A percentile compares a stretch with the other conserved stretches of the same genome.
These are phyloP conservation scores for Debaryomyces prosopidis DNA, from an alignment of 805 yeast genomes.

Conservation along the genomic window DNA sequence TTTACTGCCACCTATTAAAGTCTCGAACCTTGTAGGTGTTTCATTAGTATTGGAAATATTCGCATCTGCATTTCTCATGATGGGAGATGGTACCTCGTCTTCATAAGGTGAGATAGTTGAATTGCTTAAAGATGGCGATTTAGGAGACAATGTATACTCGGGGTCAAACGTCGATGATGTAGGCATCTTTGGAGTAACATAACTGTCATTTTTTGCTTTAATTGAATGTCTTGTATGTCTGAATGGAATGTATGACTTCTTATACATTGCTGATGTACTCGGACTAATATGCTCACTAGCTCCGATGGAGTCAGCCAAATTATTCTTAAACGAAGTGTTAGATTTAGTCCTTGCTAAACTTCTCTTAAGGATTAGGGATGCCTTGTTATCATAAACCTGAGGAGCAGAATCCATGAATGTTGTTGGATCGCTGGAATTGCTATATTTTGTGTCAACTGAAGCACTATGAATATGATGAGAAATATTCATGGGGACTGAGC, in stretches of 20 bases:
- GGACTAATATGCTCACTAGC: slow-evolving; percentile 11
- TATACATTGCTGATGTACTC: slow-evolving; percentile 13
- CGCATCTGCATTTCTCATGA: not conserved
- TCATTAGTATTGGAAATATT: slow-evolving; percentile 7
- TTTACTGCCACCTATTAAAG: slow-evolving; percentile 25
- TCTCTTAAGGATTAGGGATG: slow-evolving; percentile 68
- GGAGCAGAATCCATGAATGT: slow-evolving; percentile 72
- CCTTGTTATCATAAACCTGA: slow-evolving; percentile 76
- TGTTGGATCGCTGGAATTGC: slow-evolving; percentile 38
- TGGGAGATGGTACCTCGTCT: slow-evolving; percentile 4
- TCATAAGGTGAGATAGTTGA: slow-evolving; percentile 9
- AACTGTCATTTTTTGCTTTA: slow-evolving; percentile 16
- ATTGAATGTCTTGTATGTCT: slow-evolving; percentile 28
- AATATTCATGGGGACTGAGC: slow-evolving; percentile 1
- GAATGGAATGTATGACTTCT: slow-evolving; percentile 44
- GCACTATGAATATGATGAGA: slow-evolving; percentile 45
- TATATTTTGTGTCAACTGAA: slow-evolving; percentile 62
- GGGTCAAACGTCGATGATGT: slow-evolving; percentile 21
- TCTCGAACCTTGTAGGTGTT: slow-evolving; percentile 24
- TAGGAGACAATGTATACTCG: slow-evolving; percentile 12
- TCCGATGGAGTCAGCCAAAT: slow-evolving; percentile 65
- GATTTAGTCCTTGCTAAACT: slow-evolving; percentile 75
- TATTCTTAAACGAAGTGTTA: slow-evolving; percentile 72
- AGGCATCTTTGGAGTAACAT: slow-evolving; percentile 23
- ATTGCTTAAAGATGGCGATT: slow-evolving; percentile 12